Conservation (phyloP, 495 filamentous ascomycete species). For the Penicillium crystallinum region DNA sequence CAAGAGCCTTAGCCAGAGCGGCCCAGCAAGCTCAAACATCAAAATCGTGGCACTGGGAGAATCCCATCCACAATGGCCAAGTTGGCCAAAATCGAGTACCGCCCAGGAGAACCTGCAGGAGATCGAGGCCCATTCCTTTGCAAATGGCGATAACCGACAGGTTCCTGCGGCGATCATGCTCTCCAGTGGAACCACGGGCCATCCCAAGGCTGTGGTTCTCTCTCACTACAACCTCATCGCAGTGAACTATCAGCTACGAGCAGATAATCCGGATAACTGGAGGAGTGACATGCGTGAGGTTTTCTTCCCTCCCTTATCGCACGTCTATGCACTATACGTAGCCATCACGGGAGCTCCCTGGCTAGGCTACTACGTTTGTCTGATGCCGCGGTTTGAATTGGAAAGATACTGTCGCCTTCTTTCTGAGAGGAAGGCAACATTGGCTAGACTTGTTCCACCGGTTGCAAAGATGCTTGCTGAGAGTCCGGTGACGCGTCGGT, state of each 20-base stretch:
- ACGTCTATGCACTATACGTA: conserved; percentile 6
- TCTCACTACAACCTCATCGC: conserved; percentile 67
- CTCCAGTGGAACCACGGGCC: conserved; percentile 69
- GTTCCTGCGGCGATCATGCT: conserved; percentile 26
- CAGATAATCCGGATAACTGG: conserved; percentile 1
- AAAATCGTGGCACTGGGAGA: background rate
- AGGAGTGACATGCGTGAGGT: background rate
- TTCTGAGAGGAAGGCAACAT: background rate
- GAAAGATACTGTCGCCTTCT: conserved; percentile 6
- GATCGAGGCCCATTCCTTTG: background rate
- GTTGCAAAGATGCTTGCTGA: conserved; percentile 4
- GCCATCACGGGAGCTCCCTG: conserved; percentile 1
- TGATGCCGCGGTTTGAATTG: conserved; percentile 7
- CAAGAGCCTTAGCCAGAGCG: background rate
- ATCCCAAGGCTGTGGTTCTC: conserved; percentile 78
- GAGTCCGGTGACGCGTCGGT: background rate
- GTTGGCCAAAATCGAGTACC: background rate
- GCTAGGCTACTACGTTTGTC: conserved; percentile 7
- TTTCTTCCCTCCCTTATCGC: conserved; percentile 4
- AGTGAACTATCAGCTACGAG: conserved; percentile 1
- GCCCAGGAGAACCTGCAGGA: background rate
- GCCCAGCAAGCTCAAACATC: background rate
- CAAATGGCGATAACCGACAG: background rate
- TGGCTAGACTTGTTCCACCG: conserved; percentile 2
- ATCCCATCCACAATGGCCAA: background rate